A percentile compares a stretch with the other conserved stretches of the same genome.
phyloP scores from a whole-genome alignment of 495 filamentous ascomycete genomes.

The Xylaria acuta region DNA sequence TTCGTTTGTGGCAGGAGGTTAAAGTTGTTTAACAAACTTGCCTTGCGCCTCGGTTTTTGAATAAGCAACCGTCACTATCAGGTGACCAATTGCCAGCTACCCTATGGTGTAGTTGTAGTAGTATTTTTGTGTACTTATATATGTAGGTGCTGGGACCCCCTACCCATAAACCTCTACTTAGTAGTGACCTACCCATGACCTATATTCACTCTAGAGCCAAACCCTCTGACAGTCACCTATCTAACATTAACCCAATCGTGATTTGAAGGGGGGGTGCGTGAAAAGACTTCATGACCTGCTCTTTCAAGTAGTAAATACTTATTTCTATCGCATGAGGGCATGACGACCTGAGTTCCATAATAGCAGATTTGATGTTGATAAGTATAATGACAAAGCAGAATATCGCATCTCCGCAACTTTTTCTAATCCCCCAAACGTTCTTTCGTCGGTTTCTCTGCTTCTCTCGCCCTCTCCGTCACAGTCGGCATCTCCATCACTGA shows the following conservation, averaged over 20 bases:
- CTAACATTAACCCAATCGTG: not conserved
- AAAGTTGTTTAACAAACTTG: not conserved
- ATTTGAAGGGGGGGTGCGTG: not conserved
- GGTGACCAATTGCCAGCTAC: not conserved
- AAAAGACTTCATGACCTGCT: not conserved
- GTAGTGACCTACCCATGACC: too few species aligned
- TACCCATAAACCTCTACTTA: not conserved
- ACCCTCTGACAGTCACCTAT: not conserved
- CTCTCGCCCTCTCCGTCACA: not conserved
- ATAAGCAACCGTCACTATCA: not conserved
- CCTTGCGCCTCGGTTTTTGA: not conserved
- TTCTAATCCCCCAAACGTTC: not conserved
- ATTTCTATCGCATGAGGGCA: not conserved
- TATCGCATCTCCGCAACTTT: not conserved
- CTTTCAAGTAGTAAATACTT: not conserved
- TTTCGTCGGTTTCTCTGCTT: not conserved
- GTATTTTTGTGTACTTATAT: not conserved
- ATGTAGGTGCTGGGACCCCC: not conserved
- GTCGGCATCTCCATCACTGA: not conserved
- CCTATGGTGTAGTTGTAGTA: not conserved
- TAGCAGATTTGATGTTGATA: not conserved
- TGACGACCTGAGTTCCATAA: not conserved
- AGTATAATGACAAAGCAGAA: not conserved
- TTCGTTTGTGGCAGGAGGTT: not conserved
- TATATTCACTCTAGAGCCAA: too few species aligned